Evolutionary conservation across 305 asterid genomes (phyloP).

Genomic region (Solanum hybrid): DNA sequence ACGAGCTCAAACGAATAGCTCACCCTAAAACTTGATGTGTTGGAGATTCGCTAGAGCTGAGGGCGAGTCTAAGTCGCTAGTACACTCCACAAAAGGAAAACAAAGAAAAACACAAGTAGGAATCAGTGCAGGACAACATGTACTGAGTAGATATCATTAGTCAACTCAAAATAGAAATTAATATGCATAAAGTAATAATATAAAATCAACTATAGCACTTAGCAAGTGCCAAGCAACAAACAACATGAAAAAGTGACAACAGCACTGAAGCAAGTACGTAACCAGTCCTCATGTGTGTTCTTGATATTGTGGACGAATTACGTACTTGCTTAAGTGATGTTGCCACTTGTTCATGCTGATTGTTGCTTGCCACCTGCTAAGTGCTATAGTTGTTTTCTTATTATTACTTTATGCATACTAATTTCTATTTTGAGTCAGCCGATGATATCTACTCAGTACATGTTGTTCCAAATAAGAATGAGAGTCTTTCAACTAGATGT

Average conservation of each 20-base stretch:
- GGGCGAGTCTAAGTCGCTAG: background rate
- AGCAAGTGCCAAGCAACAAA: background rate
- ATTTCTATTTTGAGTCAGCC: background rate
- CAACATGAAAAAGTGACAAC: background rate
- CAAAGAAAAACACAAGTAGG: background rate
- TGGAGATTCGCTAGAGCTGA: background rate
- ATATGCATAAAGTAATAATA: background rate
- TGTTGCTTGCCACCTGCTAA: background rate
- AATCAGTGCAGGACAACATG: background rate
- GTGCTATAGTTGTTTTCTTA: background rate
- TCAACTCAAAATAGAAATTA: background rate
- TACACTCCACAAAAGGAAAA: background rate
- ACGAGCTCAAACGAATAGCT: background rate
- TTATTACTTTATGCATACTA: background rate
- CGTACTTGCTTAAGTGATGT: background rate
- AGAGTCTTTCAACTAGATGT: too few species aligned
- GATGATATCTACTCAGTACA: background rate
- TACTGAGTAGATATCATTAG: background rate
- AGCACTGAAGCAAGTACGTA: background rate
- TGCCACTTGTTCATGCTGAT: background rate
- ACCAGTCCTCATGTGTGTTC: background rate
- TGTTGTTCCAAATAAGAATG: background rate
- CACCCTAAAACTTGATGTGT: background rate
- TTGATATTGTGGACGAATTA: background rate
- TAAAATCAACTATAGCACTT: background rate